Conservation (phyloP, 2,329 filamentous ascomycete genomes). For the Moelleriella libera region DNA sequence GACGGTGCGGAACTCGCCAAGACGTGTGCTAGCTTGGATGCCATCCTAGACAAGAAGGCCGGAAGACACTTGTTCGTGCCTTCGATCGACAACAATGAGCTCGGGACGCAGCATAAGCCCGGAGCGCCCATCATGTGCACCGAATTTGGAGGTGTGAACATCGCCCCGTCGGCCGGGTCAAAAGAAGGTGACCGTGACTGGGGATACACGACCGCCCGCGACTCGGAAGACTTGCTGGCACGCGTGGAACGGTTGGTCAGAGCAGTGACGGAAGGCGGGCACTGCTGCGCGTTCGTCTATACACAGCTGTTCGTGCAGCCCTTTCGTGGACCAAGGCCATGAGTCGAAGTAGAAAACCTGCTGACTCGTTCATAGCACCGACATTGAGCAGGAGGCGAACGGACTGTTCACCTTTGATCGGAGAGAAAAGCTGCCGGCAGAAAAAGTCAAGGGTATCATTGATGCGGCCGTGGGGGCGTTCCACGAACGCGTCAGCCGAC, state of each 20-base stretch:
- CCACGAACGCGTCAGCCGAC: conserved; percentile 13
- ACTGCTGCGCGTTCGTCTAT: conserved; percentile 50
- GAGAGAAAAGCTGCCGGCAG: conserved; percentile 43
- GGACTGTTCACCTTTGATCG: conserved; percentile 51
- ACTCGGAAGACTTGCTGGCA: conserved; percentile 43
- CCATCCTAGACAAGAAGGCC: conserved; percentile 38
- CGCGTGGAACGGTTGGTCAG: conserved; percentile 44
- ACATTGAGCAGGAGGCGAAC: conserved; percentile 57
- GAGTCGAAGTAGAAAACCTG: too few relatives aligned
- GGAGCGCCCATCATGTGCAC: conserved; percentile 50
- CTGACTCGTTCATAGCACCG: conserved; percentile 19
- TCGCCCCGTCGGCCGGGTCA: conserved; percentile 30
- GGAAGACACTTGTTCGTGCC: conserved; percentile 40
- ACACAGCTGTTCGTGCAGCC: conserved; percentile 41
- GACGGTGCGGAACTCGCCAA: conserved; percentile 40
- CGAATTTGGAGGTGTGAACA: conserved; percentile 57
- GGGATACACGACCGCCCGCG: conserved; percentile 54
- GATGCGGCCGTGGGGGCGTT: conserved; percentile 35
- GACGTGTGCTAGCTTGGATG: conserved; percentile 36
- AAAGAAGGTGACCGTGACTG: conserved; percentile 33
- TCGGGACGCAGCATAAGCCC: conserved; percentile 33
- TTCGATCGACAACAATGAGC: conserved; percentile 25
- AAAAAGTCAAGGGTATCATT: conserved; percentile 42
- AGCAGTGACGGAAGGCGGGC: conserved; percentile 40
- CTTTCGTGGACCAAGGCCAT: neutral